A percentile compares a stretch with the other conserved stretches of the same genome.
Evolutionary conservation across 176 grass and related monocot species (phyloP).

Genomic region (Carex littledalei): DNA sequence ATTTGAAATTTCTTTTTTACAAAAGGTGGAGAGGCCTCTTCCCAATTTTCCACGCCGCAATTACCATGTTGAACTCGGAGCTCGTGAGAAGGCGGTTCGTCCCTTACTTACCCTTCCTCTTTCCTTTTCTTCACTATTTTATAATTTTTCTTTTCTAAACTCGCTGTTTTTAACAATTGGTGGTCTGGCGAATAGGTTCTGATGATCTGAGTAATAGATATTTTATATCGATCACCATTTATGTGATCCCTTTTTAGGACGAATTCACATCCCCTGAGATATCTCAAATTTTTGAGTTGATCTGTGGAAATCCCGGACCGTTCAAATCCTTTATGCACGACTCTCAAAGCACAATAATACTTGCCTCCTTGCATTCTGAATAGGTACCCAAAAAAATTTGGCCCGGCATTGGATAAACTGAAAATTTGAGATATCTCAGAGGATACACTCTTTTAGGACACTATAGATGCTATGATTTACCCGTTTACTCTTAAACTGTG

Average conservation of each 20-base stretch:
- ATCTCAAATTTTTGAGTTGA: no score
- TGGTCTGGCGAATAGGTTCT: neutral
- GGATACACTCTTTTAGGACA: neutral
- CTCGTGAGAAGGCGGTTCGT: slow-evolving; percentile 29
- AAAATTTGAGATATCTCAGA: no score
- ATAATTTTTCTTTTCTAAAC: neutral
- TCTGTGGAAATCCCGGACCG: no score
- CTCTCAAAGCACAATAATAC: no score
- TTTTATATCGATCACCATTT: neutral
- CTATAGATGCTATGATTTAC: neutral
- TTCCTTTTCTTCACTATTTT: neutral
- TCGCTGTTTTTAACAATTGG: neutral
- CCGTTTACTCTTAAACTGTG: neutral
- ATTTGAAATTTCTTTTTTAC: neutral
- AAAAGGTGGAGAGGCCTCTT: slow-evolving; percentile 5
- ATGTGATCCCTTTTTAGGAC: neutral
- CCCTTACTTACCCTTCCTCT: neutral
- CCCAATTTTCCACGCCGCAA: neutral
- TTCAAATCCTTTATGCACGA: no score
- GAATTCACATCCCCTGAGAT: no score
- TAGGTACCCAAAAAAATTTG: no score
- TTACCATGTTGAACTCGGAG: slow-evolving; percentile 22
- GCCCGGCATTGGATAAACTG: no score
- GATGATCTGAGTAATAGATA: neutral
- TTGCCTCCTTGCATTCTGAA: no score